Base-by-base conservation (phyloP, 1,139 yeast species). In the Yamadazyma spencermartinsiae region DNA sequence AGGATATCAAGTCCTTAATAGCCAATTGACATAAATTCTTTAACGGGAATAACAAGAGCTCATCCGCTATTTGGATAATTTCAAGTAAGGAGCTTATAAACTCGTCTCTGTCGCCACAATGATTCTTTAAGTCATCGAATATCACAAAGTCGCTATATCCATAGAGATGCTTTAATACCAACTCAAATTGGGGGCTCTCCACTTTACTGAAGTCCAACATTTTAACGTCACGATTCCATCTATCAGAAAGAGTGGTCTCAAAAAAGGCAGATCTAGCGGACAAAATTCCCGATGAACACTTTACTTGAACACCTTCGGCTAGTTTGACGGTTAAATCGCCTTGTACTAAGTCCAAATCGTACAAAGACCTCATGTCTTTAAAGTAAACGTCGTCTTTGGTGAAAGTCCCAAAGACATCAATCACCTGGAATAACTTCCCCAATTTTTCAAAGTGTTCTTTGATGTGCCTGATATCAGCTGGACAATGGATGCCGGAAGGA, bases 1-100 rank as follows among this genome's bases (percentile, higher is more conserved):
- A 64, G 10, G 62, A 65, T 9, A 87, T 74, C 44, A 80, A 74
- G 40, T 79, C 83, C 34, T 77, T 68, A 7, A 88, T 55, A n/a
- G 75, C 72, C 19, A 78, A 58, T 52, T 89, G 88, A 39, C 89
- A 76, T 21, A 78, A 58, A 33, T 76, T 74, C 43, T 81, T 79
- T 35, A 88, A 63, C 16, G 76, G 79, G 33, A 75, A 72, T 30
- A 88, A 55, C 44, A 86, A 56, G 12, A 88, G 57, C 47, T 82
- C 83, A 50, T 87, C 92, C 1, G 88, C 65, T 4, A 80, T 60
- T 36, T 76, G 80, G 42, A 86, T 66, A 33, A 86, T 56, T 12
- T 82, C 86, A 21, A 88, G 60, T 3, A 81, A 61, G 24, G 70
- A 60, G 40, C 77, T 76, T 7, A 86, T 68, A 45, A 80, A 80